Base-by-base conservation (phyloP, 352 stramenopile species). In the Globisporangium acanthophoron region DNA sequence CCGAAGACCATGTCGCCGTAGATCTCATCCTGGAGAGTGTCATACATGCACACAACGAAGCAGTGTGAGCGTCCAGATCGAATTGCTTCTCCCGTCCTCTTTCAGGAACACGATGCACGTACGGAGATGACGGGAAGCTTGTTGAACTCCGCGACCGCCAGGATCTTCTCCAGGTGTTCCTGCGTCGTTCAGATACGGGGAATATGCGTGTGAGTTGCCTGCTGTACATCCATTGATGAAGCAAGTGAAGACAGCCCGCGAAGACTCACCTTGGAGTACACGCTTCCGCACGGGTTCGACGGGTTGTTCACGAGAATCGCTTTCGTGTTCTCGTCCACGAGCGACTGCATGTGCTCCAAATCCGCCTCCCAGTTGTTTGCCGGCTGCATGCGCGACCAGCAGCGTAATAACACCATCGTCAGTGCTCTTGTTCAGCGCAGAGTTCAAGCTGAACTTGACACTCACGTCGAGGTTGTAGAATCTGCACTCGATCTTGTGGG, bases 251-350 rank as follows among this genome's bases (percentile, higher is more conserved):
- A 27, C 24, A 27, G 1, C 24, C 24, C 9, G 20, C 27, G 6
- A 18, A 21, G 4, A 37, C 33, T 58, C 18, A 82, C 69, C 74
- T 97, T 87, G 7, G 86, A 95, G 66, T 96, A 98, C 29, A 98
- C 93, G 41, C 85, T 96, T 21, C 96, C 96, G 44, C 94, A 98
- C 7, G 96, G 91, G 74, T 98, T 99, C 18, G 69, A 91, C 70
- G 62, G 96, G 76, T 99, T 99, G 70, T 98, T 98, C 21, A 99
- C 68, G 9, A 99, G 57, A 50, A 99, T 98, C 12, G 88, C 76
- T 57, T 85, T 89, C n/a, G 87, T 97, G 51, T 85, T 85, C 24
- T 78, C 73, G 54, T 94, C 76, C 31, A 98, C 72, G 7, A 95
- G 69, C 4, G 78, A 81, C 67, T 98, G 79, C 54, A 99, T 87